Evolutionary conservation across 2,329 filamentous ascomycete genomes (phyloP), one percentile per base, ranked within the genome.

Genomic region (Dichotomopilus funicola): DNA sequence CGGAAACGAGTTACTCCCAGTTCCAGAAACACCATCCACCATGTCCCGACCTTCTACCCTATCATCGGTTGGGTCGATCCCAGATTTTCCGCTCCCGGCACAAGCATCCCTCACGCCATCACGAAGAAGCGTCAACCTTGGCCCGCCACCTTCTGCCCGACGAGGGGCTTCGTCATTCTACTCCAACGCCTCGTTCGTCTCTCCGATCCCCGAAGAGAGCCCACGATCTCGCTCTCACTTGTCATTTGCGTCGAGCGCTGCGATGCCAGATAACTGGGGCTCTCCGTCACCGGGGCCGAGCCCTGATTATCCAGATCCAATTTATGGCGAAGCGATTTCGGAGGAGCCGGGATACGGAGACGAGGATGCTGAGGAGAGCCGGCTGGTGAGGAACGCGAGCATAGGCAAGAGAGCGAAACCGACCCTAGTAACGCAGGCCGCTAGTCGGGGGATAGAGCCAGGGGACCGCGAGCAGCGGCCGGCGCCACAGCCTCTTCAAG

Each of bases 171-270:
- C 82, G 0, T 83, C 82, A 0, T 85, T 84, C 58, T 85, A 87
- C 63, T 87, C 85, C 2, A 80, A 78, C 60, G 71, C 76, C 10
- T 87, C 86, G 0, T 86, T 78, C 57, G 86, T 91, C 33, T 87
- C 87, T 0, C 87, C 88, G 0, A 91, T 91, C 52, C 85, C 84
- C 0, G 88, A 91, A 68, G 87, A 91, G 66, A 81, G 78, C 59
- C 77, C 80, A 0, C 74, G 78, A 31, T 73, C 77, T 3, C 73
- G 76, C 53, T 82, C 83, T 0, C 79, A 82, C 65, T 76, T 76
- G 34, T 89, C 87, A 0, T 86, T 82, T 64, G 87, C 82, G 27
- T 90, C 88, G 2, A 90, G 86, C 62, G 80, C 83, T 38, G 86
- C 81, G 0, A 88, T 90, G 67, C 87, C 87, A 1, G 80, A 83